phyloP scores from a whole-genome alignment of 345 rosid genomes.

The Boechera divaricarpa region DNA sequence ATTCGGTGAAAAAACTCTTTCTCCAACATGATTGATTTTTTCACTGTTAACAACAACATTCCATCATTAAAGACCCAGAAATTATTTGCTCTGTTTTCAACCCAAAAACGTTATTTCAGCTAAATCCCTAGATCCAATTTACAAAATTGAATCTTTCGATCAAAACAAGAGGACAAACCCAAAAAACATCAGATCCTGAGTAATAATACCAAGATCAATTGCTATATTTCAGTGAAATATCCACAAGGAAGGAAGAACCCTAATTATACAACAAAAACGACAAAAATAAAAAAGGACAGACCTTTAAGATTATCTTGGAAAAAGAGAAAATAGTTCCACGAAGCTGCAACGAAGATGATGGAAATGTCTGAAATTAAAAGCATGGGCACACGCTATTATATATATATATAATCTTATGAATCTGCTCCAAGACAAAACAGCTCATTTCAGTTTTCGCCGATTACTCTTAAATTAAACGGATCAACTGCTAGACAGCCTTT shows the following conservation, averaged over 20 bases:
- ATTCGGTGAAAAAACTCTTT: constrained; percentile 92
- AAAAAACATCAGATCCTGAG: constrained; percentile 6
- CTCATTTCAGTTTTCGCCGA: constrained; percentile 24
- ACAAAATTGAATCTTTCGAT: not conserved
- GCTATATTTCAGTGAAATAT: not conserved
- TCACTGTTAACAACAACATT: no score
- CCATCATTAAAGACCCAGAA: no score
- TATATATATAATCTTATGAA: constrained; percentile 20
- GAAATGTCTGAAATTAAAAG: constrained; percentile 23
- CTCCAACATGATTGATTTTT: constrained; percentile 59
- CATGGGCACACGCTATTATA: constrained; percentile 31
- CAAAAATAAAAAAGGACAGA: not conserved
- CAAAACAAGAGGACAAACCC: not conserved
- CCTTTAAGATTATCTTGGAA: constrained; percentile 27
- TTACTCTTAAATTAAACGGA: constrained; percentile 10
- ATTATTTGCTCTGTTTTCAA: no score
- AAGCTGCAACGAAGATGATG: constrained; percentile 38
- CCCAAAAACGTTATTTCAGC: not conserved
- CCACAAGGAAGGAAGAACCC: constrained; percentile 21
- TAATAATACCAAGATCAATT: constrained; percentile 2
- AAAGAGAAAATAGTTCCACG: constrained; percentile 20
- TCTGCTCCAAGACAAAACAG: constrained; percentile 29
- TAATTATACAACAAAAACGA: not conserved
- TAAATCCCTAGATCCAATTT: constrained; percentile 10
- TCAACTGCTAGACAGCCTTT: no score